A percentile compares a stretch with the other conserved stretches of the same genome.
Evolutionary conservation across 108 stramenopile species (phyloP).

Genomic region (Pseudonitzschia multistriata): DNA sequence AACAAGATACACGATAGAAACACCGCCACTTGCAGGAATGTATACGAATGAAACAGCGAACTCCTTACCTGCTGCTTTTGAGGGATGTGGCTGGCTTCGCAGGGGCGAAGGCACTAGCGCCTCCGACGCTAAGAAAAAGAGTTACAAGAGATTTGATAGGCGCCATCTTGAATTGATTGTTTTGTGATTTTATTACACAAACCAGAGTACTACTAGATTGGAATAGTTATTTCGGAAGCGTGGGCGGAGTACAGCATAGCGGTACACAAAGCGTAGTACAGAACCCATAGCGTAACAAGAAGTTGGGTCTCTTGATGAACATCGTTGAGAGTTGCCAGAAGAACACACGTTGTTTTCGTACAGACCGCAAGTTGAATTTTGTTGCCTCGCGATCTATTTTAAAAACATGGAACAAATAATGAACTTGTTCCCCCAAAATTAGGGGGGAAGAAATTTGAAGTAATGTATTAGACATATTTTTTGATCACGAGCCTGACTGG

Average conservation of each 20-base stretch:
- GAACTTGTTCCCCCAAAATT: background rate
- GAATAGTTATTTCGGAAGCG: no score
- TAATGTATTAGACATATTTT: background rate
- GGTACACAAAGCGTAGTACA: background rate
- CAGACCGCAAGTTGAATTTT: background rate
- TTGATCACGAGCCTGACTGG: background rate
- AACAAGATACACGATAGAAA: background rate
- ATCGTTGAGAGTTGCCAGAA: background rate
- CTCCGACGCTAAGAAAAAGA: conserved; percentile 57
- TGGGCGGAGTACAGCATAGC: no score
- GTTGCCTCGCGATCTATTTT: conserved; percentile 8
- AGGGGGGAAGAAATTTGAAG: background rate
- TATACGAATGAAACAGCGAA: background rate
- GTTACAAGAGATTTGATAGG: conserved; percentile 70
- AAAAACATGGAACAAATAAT: background rate
- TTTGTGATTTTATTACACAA: background rate
- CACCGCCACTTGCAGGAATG: background rate
- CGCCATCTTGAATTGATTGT: conserved; percentile 55
- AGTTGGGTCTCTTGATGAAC: background rate
- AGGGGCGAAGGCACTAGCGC: conserved; percentile 73
- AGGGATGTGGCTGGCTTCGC: conserved; percentile 37
- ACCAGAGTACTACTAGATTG: background rate
- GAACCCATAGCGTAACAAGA: no score
- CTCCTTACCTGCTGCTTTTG: conserved; percentile 46
- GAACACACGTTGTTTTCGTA: background rate